Evolutionary conservation across 2,329 filamentous ascomycete genomes (phyloP), one percentile per base, ranked within the genome.

Genomic region (Fusarium acutatum): DNA sequence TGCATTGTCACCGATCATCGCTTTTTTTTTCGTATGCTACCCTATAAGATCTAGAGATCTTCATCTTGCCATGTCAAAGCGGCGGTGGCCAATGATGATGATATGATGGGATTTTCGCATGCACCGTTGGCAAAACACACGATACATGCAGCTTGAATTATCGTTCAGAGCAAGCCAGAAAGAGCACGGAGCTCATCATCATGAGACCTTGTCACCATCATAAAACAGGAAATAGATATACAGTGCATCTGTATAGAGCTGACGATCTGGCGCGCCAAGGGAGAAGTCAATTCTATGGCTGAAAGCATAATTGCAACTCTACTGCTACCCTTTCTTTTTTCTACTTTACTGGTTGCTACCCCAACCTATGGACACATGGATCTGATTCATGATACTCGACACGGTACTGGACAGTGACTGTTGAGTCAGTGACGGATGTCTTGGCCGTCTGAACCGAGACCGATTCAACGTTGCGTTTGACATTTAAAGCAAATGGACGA

Each of bases 181-280:
- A 28, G 17, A 52, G n/a, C 5, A 43, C 56, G 60, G 41, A 57
- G 58, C 41, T 17, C 17, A 35, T 7, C 47, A 65, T 57, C 58
- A 67, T 37, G 34, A 62, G 47, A 74, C 37, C 26, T 20, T 6
- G 37, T 20, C 17, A 18, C 34, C 11, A 18, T 7, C 4, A 30
- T 47, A 24, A 28, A 73, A 44, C 28, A 47, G 35, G 67, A 60
- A 44, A 68, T 46, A 43, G 44, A 73, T 71, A 18, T 52, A 37
- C 64, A 26, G 26, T 30, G 46, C 26, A 67, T 58, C 53, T 20
- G 32, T 30, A 37, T 57, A 54, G 34, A 52, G 58, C 60, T 46
- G 71, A 57, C 54, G 71, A 73, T 64, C 61, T 73, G 52, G 67
- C 61, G 71, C 46, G 67, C 46, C 50, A 37, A 30, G 28, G n/a